Percentiles rank a stretch among this genome's conserved stretches.
Conservation (phyloP, 192 early-diverging fungal genomes). For the Phlyctochytrium planicorne region DNA sequence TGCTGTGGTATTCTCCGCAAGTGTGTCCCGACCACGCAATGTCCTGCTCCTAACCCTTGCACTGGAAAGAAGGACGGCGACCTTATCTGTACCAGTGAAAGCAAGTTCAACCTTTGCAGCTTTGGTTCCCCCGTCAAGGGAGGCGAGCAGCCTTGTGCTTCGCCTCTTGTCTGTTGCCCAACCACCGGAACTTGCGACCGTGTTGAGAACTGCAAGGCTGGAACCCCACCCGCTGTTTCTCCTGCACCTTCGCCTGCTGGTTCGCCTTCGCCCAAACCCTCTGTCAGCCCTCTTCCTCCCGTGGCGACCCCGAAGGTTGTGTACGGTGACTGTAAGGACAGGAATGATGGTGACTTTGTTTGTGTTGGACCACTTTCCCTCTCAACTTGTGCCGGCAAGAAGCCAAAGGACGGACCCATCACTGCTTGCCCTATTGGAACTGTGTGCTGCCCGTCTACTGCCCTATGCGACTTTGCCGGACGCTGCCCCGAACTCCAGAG, state of each 20-base stretch:
- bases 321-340: neutral
- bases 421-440: constrained; percentile 21
- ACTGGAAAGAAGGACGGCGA: neutral
- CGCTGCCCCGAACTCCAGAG: neutral
- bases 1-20: constrained; percentile 2
- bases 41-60: neutral
- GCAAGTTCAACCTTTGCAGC: neutral
- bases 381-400: neutral
- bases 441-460: constrained; percentile 21
- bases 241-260: neutral
- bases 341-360: neutral
- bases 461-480: constrained; percentile 11
- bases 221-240: neutral
- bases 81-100: neutral
- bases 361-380: neutral
- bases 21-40: neutral
- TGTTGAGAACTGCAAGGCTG: neutral
- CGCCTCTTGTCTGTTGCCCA: neutral
- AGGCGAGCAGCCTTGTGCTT: neutral
- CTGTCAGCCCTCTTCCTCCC: neutral
- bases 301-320: no score
- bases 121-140: neutral
- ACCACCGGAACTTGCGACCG: neutral
- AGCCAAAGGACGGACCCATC: neutral
- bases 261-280: neutral